These are phyloP conservation scores for Linderniella brevidens DNA, from an alignment of 257 asterid species.

Conservation along the genomic window DNA sequence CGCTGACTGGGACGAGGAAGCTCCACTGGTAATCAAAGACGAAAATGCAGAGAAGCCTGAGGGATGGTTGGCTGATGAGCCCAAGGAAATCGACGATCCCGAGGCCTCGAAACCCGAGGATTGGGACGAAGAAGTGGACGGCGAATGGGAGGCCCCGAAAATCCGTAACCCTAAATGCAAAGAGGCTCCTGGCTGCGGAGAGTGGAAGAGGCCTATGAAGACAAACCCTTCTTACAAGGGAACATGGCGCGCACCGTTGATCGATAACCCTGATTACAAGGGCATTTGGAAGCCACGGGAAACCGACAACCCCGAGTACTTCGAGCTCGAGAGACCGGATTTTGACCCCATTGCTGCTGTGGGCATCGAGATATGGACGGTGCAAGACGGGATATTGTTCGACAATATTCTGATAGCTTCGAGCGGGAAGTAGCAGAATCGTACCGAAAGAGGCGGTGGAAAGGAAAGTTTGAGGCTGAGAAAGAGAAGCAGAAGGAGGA, in stretches of 20 bases:
- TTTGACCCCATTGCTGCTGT: constrained; percentile 90
- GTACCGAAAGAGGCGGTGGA: constrained; percentile 49
- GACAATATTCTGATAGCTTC: constrained; percentile 67
- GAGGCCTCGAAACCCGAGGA: constrained; percentile 83
- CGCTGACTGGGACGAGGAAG: constrained; percentile 92
- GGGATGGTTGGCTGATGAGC: constrained; percentile 97
- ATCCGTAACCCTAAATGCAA: constrained; percentile 64
- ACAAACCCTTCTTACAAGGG: constrained; percentile 88
- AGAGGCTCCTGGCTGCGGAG: constrained; percentile 92
- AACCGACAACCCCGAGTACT: constrained; percentile 70
- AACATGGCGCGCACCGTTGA: constrained; percentile 72
- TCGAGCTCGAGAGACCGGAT: constrained; percentile 64
- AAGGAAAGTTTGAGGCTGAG: constrained; percentile 55
- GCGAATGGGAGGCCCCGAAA: constrained; percentile 95
- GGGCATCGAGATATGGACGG: constrained; percentile 96
- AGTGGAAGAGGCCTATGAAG: constrained; percentile 85
- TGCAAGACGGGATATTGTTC: constrained; percentile 87
- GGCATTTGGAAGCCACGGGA: constrained; percentile 87
- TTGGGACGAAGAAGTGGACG: constrained; percentile 98
- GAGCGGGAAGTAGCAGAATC: constrained; percentile 54
- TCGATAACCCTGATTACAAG: constrained; percentile 83
- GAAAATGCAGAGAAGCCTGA: constrained; percentile 79
- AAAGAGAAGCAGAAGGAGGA: constrained; percentile 58
- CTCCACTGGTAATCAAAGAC: constrained; percentile 78
- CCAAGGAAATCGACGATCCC: constrained; percentile 83